A percentile compares a stretch with the other conserved stretches of the same genome.
phyloP scores from a whole-genome alignment of 2,329 filamentous ascomycete genomes.

The Ceratocystis lukuohia region DNA sequence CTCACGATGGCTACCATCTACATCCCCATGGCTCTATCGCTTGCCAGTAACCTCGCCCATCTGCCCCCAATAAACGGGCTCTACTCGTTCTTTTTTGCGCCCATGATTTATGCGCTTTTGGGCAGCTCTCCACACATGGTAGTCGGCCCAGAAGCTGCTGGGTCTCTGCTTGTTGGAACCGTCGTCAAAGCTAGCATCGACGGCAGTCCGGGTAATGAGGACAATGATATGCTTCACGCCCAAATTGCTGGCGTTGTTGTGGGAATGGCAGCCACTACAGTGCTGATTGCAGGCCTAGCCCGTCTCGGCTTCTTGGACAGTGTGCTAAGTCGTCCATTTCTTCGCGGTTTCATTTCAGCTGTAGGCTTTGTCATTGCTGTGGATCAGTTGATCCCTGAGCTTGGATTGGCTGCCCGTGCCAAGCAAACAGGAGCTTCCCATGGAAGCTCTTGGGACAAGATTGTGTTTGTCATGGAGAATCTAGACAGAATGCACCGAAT shows the following conservation, averaged over 20 bases:
- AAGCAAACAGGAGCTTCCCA: slow-evolving; percentile 56
- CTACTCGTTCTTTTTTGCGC: slow-evolving; percentile 88
- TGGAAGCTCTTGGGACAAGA: slow-evolving; percentile 74
- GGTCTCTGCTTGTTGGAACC: slow-evolving; percentile 76
- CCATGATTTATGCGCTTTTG: slow-evolving; percentile 77
- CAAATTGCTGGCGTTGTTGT: slow-evolving; percentile 79
- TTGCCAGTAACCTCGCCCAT: slow-evolving; percentile 83
- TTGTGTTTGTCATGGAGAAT: slow-evolving; percentile 63
- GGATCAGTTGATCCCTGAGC: slow-evolving; percentile 83
- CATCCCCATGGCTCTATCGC: slow-evolving; percentile 89
- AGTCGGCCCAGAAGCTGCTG: slow-evolving; percentile 87
- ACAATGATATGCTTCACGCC: slow-evolving; percentile 55
- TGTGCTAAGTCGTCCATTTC: slow-evolving; percentile 80
- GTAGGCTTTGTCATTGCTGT: slow-evolving; percentile 94
- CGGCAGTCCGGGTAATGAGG: slow-evolving; percentile 47
- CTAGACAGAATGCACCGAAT: slow-evolving; percentile 53
- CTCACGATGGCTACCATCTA: slow-evolving; percentile 98
- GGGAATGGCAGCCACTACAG: slow-evolving; percentile 74
- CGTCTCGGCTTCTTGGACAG: slow-evolving; percentile 87
- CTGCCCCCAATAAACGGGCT: slow-evolving; percentile 87
- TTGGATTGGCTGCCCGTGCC: slow-evolving; percentile 59
- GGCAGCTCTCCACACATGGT: slow-evolving; percentile 89
- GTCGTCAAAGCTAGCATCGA: slow-evolving; percentile 70
- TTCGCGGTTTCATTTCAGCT: slow-evolving; percentile 91
- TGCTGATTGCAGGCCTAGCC: slow-evolving; percentile 73